phyloP scores from a whole-genome alignment of 2,329 filamentous ascomycete species.

The Plenodomus biglobosus region DNA sequence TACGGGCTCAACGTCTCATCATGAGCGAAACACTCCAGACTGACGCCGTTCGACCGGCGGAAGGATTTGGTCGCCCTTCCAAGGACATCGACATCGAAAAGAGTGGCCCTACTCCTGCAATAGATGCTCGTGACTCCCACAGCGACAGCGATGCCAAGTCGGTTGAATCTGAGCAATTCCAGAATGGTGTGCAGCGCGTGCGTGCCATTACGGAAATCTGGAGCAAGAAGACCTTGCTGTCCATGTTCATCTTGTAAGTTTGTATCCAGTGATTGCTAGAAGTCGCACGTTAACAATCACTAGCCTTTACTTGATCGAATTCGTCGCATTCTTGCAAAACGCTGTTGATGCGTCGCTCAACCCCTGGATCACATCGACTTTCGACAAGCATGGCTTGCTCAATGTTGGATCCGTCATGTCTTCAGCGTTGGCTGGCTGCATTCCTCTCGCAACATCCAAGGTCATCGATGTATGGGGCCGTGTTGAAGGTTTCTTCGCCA shows the following conservation, averaged over 20 bases:
- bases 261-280: neutral
- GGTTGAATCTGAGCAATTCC: slow-evolving; percentile 33
- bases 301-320: slow-evolving; percentile 52
- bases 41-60: slow-evolving; percentile 17
- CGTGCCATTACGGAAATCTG: slow-evolving; percentile 48
- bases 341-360: slow-evolving; percentile 45
- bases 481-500: slow-evolving; percentile 43
- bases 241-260: slow-evolving; percentile 42
- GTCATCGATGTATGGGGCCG: slow-evolving; percentile 47
- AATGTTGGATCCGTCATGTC: slow-evolving; percentile 42
- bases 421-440: slow-evolving; percentile 40
- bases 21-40: slow-evolving; percentile 16
- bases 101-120: slow-evolving; percentile 4
- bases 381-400: slow-evolving; percentile 38
- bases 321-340: slow-evolving; percentile 53
- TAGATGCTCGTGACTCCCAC: slow-evolving; percentile 6
- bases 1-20: slow-evolving; percentile 8
- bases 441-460: slow-evolving; percentile 45
- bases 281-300: neutral
- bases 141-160: slow-evolving; percentile 17
- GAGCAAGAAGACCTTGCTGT: slow-evolving; percentile 42
- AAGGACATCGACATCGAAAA: slow-evolving; percentile 27
- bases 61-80: slow-evolving; percentile 10
- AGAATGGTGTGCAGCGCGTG: slow-evolving; percentile 44
- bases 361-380: slow-evolving; percentile 46